Conservation (phyloP, 148 eudicot species). For the Arbutus unedo region DNA sequence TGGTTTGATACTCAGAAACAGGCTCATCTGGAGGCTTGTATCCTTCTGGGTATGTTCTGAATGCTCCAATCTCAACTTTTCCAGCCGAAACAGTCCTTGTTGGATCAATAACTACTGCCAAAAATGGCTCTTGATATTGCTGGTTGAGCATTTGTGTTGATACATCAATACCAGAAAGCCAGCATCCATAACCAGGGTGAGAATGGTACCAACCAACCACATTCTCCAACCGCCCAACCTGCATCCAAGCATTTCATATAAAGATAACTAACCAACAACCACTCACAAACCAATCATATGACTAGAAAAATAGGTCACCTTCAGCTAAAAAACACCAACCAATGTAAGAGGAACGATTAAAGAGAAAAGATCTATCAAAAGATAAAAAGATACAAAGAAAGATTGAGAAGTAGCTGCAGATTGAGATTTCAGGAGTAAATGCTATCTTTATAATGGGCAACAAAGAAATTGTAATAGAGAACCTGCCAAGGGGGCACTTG, state of each 20-base stretch:
- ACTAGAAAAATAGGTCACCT: neutral
- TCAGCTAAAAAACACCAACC: neutral
- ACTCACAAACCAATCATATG: neutral
- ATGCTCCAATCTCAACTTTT: conserved; percentile 97
- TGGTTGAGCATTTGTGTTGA: conserved; percentile 96
- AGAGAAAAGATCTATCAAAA: neutral
- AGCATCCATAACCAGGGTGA: conserved; percentile 99
- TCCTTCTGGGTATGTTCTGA: conserved; percentile 95
- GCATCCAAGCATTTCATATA: conserved; percentile 14
- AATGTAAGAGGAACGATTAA: neutral
- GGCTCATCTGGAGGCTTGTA: conserved; percentile 98
- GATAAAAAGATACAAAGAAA: neutral
- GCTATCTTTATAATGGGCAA: neutral
- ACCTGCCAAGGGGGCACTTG: neutral
- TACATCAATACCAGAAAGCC: conserved; percentile 99
- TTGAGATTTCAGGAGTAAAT: neutral
- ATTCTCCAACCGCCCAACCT: conserved; percentile 96
- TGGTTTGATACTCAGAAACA: conserved; percentile 93
- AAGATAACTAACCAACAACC: conserved; percentile 2
- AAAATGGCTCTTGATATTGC: conserved; percentile 92
- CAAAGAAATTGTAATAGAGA: neutral
- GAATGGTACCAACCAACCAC: conserved; percentile 99
- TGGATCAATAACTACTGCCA: conserved; percentile 85
- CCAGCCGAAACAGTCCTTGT: conserved; percentile 97
- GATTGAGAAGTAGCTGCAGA: neutral